A percentile compares a stretch with the other conserved stretches of the same genome.
phyloP scores from a whole-genome alignment of 2,329 filamentous ascomycete species.

The Microdochium paspali region DNA sequence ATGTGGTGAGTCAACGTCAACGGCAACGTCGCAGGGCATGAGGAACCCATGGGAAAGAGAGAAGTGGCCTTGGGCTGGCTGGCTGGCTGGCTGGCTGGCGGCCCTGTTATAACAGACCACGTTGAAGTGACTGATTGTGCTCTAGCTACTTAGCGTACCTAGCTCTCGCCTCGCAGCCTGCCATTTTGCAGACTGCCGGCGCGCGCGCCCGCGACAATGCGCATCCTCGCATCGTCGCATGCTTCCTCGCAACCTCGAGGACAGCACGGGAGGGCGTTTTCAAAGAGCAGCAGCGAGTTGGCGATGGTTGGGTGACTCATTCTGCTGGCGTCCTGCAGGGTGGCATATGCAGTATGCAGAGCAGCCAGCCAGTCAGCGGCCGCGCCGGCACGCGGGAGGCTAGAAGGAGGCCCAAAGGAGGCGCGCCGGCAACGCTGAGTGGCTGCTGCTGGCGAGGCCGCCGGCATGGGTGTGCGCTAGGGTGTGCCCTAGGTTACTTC shows the following conservation, averaged over 20 bases:
- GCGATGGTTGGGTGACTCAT: constrained; percentile 1
- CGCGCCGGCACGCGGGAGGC: background rate
- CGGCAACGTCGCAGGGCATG: background rate
- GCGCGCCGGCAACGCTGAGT: background rate
- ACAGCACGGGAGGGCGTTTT: background rate
- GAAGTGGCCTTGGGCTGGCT: background rate
- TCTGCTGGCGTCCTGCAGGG: background rate
- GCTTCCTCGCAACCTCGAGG: no score
- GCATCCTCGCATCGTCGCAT: no score
- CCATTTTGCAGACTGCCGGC: no score
- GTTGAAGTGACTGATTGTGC: background rate
- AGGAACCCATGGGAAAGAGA: background rate
- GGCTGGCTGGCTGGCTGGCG: no score
- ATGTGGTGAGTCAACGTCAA: background rate
- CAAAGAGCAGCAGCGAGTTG: background rate
- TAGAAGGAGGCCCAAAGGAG: background rate
- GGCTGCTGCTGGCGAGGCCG: background rate
- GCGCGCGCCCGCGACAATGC: no score
- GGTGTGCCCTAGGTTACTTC: background rate
- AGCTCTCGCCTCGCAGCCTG: no score
- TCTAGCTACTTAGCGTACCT: no score
- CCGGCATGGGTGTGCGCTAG: no score
- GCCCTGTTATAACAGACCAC: background rate
- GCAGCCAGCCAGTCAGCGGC: background rate
- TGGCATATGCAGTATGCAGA: background rate